These are phyloP conservation scores for Candida silvicultrix DNA, from an alignment of 805 yeast species.

Conservation along the genomic window DNA sequence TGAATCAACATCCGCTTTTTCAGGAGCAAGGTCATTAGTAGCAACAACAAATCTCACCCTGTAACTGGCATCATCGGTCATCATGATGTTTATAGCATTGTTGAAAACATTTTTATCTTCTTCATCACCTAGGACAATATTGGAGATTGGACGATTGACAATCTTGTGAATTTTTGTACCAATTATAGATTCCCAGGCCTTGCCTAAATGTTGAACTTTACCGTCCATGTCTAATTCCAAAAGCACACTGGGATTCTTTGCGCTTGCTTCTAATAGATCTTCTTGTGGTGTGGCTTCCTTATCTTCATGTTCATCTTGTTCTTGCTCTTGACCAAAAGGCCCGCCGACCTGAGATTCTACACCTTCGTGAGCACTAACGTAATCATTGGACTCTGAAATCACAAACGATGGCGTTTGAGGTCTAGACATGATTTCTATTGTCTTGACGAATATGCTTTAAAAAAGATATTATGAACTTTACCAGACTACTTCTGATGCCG, in stretches of 20 bases:
- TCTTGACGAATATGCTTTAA: not conserved
- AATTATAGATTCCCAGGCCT: conserved; percentile 73
- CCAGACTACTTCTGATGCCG: too few species aligned
- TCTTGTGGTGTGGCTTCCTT: conserved; percentile 21
- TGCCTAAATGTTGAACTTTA: conserved; percentile 64
- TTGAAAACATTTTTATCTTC: conserved; percentile 64
- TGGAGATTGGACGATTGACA: conserved; percentile 49
- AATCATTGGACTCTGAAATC: conserved; percentile 1
- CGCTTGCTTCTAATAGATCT: conserved; percentile 58
- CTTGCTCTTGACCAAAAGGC: not conserved
- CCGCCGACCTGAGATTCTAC: not conserved
- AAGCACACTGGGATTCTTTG: conserved; percentile 67
- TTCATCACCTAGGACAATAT: conserved; percentile 56
- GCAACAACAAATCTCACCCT: conserved; percentile 65
- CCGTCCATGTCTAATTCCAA: conserved; percentile 81
- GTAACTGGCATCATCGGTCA: conserved; percentile 67
- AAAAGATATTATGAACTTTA: too few species aligned
- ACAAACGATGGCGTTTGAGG: conserved; percentile 4
- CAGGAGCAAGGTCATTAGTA: conserved; percentile 24
- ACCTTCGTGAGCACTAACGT: not conserved
- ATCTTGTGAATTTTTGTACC: conserved; percentile 58
- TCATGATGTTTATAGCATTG: conserved; percentile 66
- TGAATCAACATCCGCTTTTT: conserved; percentile 14
- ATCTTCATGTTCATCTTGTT: not conserved
- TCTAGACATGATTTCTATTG: not conserved